Evolutionary conservation across 305 asterid species (phyloP).

Genomic region (Rubia tinctorum): DNA sequence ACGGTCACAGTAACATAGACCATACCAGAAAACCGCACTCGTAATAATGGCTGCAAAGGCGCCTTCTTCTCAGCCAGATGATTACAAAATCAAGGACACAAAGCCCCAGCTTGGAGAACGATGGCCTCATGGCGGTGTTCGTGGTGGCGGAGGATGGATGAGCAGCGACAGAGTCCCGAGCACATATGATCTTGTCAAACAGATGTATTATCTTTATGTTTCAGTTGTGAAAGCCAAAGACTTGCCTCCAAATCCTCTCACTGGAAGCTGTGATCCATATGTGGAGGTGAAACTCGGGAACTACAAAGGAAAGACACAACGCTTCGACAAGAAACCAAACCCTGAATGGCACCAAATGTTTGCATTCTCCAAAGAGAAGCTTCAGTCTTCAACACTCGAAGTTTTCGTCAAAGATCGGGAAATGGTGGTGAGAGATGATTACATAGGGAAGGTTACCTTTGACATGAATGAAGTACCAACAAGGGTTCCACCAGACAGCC

Average conservation of each 20-base stretch:
- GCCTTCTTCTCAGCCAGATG: slow-evolving; percentile 13
- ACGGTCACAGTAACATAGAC: background rate
- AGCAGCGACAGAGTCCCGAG: slow-evolving; percentile 45
- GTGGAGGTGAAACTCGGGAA: slow-evolving; percentile 59
- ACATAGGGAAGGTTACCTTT: slow-evolving; percentile 38
- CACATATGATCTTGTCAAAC: slow-evolving; percentile 55
- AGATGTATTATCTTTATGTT: slow-evolving; percentile 50
- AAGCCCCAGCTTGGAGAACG: slow-evolving; percentile 27
- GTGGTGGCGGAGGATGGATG: slow-evolving; percentile 44
- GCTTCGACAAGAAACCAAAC: slow-evolving; percentile 35
- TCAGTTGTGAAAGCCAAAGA: slow-evolving; percentile 52
- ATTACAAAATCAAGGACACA: slow-evolving; percentile 20
- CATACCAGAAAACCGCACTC: background rate
- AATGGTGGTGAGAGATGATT: slow-evolving; percentile 41
- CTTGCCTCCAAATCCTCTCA: slow-evolving; percentile 32
- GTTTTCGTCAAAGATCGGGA: slow-evolving; percentile 41
- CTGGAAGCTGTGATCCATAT: slow-evolving; percentile 43
- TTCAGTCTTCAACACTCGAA: slow-evolving; percentile 49
- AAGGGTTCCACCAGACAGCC: slow-evolving; percentile 54
- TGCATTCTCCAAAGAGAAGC: slow-evolving; percentile 45
- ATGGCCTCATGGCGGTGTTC: slow-evolving; percentile 39
- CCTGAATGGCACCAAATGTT: slow-evolving; percentile 60
- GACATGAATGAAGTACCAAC: slow-evolving; percentile 50
- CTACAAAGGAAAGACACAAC: slow-evolving; percentile 48
- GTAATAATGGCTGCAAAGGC: slow-evolving; percentile 3